Evolutionary conservation across 192 early-diverging fungal genomes (phyloP), one percentile per base, ranked within the genome.

Genomic region (Oehlia diaphana): DNA sequence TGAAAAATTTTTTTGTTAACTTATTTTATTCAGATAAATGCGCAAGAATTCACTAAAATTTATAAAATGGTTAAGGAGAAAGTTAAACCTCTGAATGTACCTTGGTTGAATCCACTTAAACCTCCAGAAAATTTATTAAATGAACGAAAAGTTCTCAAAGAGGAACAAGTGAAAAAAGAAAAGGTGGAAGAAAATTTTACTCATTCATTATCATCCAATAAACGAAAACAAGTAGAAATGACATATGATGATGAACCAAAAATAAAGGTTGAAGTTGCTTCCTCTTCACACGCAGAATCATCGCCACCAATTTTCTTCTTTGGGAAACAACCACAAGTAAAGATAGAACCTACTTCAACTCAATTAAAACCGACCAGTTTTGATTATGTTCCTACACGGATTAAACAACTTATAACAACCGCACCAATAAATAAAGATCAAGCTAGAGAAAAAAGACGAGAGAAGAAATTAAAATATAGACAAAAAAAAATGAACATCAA

Each of bases 51-150:
- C 42, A 47, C 33, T 0, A 50, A 10, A 14, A 62, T 78, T 69
- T 69, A 78, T 33, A 35, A 58, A 69, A 19, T 78, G 44, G 77
- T 69, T 14, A 44, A 69, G 44, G 47, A 64, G 3, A 78, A 69
- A 58, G 66, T 78, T 31, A 31, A 47, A 31, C 49, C 23, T 6
- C 16, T 78, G 21, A 35, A 4, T 23, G 66, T 49, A 47, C 26
- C 77, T 26, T 78, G 77, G 77, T 69, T 78, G 23, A 69, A 44
- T 63, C 72, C 61, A n/a, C 68, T 39, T 19, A n/a, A 44, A 19
- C 21, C 33, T 5, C 21, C 14, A 70, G 68, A 70, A 23, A n/a
- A n/a, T 70, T 70, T 58, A 19, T 19, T 39, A 70, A 44, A 47
- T 10, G 19, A 70, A 70, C 33, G 68, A 70, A 70, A 39, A 44